phyloP scores from a whole-genome alignment of 495 filamentous ascomycete genomes.

The Hypoxylon lenormandii region DNA sequence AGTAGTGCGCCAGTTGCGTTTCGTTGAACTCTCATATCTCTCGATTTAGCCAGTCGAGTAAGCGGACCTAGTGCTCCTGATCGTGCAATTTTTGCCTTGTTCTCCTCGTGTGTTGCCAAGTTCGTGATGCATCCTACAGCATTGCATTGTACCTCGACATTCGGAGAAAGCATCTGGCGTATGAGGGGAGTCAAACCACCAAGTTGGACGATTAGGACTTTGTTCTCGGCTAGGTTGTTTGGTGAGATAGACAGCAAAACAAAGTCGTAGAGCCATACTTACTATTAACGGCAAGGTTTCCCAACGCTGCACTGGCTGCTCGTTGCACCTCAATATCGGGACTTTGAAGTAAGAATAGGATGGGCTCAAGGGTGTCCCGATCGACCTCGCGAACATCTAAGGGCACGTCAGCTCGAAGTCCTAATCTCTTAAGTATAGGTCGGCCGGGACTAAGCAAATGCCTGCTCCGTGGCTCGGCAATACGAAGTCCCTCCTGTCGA shows the following conservation, averaged over 20 bases:
- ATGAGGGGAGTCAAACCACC: constrained; percentile 92
- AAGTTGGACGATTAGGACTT: constrained; percentile 91
- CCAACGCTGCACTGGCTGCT: constrained; percentile 93
- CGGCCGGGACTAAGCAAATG: not conserved
- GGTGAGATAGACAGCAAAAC: constrained; percentile 8
- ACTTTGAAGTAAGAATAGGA: constrained; percentile 93
- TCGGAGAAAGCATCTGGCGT: constrained; percentile 97
- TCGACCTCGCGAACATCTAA: constrained; percentile 96
- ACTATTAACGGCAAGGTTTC: constrained; percentile 98
- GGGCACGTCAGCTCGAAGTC: constrained; percentile 32
- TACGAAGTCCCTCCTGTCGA: not conserved
- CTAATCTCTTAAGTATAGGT: not conserved
- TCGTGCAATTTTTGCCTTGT: constrained; percentile 97
- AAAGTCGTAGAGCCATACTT: constrained; percentile 51
- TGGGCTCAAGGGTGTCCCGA: constrained; percentile 91
- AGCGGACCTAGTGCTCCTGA: constrained; percentile 92
- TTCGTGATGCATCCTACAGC: constrained; percentile 99
- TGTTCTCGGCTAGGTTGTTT: constrained; percentile 85
- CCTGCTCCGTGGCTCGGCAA: not conserved
- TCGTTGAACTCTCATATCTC: constrained; percentile 97
- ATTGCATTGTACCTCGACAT: constrained; percentile 99
- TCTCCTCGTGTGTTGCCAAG: constrained; percentile 96
- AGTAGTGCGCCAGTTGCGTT: constrained; percentile 96
- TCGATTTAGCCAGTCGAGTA: constrained; percentile 92
- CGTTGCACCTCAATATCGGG: constrained; percentile 96